phyloP scores from a whole-genome alignment of 352 stramenopile species.

The Phytophthora tubulina region DNA sequence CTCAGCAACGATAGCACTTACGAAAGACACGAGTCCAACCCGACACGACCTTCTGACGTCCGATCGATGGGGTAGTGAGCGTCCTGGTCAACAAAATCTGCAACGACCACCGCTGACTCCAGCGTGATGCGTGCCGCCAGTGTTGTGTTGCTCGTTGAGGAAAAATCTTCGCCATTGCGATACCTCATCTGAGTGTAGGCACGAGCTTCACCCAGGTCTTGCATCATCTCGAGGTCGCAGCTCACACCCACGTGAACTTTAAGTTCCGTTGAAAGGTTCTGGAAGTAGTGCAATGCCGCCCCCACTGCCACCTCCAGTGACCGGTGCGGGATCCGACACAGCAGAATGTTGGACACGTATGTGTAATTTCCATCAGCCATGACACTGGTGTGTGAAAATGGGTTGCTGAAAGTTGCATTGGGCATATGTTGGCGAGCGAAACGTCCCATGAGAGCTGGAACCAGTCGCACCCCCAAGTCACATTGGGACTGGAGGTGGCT shows the following conservation, averaged over 20 bases:
- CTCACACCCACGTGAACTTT: slow-evolving; percentile 40
- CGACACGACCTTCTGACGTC: slow-evolving; percentile 32
- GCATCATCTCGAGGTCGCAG: slow-evolving; percentile 43
- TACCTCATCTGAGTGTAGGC: slow-evolving; percentile 59
- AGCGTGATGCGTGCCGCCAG: slow-evolving; percentile 43
- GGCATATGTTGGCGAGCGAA: slow-evolving; percentile 50
- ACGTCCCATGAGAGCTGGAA: slow-evolving; percentile 47
- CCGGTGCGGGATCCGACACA: slow-evolving; percentile 54
- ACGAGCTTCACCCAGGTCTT: slow-evolving; percentile 40
- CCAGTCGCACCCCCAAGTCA: slow-evolving; percentile 42
- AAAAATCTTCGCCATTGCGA: slow-evolving; percentile 49
- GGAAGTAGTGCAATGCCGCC: slow-evolving; percentile 52
- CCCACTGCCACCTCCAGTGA: slow-evolving; percentile 47
- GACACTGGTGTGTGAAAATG: slow-evolving; percentile 70
- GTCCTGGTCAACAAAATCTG: slow-evolving; percentile 62
- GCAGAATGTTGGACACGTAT: slow-evolving; percentile 62
- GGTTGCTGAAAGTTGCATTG: slow-evolving; percentile 40
- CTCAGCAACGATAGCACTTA: slow-evolving; percentile 32
- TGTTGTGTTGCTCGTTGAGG: slow-evolving; percentile 52
- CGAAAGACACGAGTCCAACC: slow-evolving; percentile 46
- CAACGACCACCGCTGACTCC: slow-evolving; percentile 49
- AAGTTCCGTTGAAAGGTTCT: slow-evolving; percentile 45
- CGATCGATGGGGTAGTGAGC: slow-evolving; percentile 40
- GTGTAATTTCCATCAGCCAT: slow-evolving; percentile 59
- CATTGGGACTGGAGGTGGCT: slow-evolving; percentile 49